A percentile compares a stretch with the other conserved stretches of the same genome.
Conservation (phyloP, 345 rosid genomes). For the Rhodamnia rubescens region DNA sequence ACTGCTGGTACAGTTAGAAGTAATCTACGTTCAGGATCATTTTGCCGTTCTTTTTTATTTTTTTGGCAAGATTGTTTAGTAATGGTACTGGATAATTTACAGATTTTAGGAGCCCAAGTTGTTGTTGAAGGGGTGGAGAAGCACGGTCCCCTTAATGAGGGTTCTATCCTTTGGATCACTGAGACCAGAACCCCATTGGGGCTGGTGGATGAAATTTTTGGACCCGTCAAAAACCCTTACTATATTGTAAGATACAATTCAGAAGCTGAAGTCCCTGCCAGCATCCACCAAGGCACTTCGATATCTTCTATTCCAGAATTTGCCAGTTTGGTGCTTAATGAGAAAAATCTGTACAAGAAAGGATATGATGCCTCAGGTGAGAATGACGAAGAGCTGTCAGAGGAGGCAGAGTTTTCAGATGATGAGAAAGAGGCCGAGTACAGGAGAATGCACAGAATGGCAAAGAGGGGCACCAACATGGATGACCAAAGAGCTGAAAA, state of each 20-base stretch:
- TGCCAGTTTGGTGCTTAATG: conserved; percentile 59
- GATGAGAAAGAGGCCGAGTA: conserved; percentile 91
- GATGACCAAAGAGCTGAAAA: conserved; percentile 32
- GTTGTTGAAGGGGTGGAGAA: conserved; percentile 74
- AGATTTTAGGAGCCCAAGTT: conserved; percentile 66
- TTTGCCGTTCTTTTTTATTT: background rate
- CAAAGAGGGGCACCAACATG: conserved; percentile 45
- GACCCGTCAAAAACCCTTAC: conserved; percentile 83
- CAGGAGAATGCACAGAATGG: conserved; percentile 51
- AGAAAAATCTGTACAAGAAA: conserved; percentile 68
- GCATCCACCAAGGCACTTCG: conserved; percentile 42
- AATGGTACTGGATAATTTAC: conserved; percentile 8
- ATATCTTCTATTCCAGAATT: conserved; percentile 76
- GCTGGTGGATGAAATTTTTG: conserved; percentile 82
- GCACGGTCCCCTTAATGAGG: conserved; percentile 79
- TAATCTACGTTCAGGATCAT: background rate
- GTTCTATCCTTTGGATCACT: conserved; percentile 82
- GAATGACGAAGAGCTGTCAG: conserved; percentile 78
- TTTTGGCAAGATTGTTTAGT: background rate
- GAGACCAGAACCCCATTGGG: conserved; percentile 59
- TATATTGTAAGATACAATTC: conserved; percentile 88
- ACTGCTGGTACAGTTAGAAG: background rate
- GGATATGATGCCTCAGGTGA: conserved; percentile 97
- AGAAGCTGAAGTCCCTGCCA: conserved; percentile 70
- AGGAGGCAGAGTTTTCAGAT: conserved; percentile 85